Conservation (phyloP, 768 basidiomycete genomes). For the Boletus eberwhitei region DNA sequence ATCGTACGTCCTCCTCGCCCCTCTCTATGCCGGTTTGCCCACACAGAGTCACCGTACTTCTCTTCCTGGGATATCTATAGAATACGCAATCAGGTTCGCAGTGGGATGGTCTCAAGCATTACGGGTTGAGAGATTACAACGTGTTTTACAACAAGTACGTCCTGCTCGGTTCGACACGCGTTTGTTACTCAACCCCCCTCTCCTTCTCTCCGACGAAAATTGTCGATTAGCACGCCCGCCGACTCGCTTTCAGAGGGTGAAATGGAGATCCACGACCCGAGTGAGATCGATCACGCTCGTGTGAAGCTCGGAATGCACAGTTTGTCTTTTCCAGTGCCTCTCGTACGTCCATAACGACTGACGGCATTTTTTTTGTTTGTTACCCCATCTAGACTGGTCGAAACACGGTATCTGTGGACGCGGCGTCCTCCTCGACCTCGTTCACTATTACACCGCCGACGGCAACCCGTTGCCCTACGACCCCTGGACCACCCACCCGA, state of each 20-base stretch:
- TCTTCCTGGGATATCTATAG: slow-evolving; percentile 28
- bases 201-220: neutral
- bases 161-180: neutral
- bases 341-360: neutral
- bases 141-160: slow-evolving; percentile 63
- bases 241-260: slow-evolving; percentile 43
- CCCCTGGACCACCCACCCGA: slow-evolving; percentile 55
- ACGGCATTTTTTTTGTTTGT: neutral
- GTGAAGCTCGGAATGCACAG: slow-evolving; percentile 66
- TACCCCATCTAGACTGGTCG: slow-evolving; percentile 53
- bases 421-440: slow-evolving; percentile 64
- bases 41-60: neutral
- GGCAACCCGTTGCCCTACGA: slow-evolving; percentile 51
- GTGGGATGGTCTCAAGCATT: slow-evolving; percentile 67
- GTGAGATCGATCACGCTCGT: slow-evolving; percentile 42
- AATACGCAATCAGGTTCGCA: slow-evolving; percentile 72
- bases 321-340: slow-evolving; percentile 31
- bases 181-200: neutral
- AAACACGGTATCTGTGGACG: slow-evolving; percentile 68
- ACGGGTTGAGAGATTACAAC: slow-evolving; percentile 47
- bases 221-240: slow-evolving; percentile 39
- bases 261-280: slow-evolving; percentile 47
- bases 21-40: too few species aligned
- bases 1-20: slow-evolving; percentile 36
- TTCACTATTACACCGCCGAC: slow-evolving; percentile 45